These are phyloP conservation scores for Sporothrix phasma DNA, from an alignment of 2,329 filamentous ascomycete genomes.

Conservation along the genomic window DNA sequence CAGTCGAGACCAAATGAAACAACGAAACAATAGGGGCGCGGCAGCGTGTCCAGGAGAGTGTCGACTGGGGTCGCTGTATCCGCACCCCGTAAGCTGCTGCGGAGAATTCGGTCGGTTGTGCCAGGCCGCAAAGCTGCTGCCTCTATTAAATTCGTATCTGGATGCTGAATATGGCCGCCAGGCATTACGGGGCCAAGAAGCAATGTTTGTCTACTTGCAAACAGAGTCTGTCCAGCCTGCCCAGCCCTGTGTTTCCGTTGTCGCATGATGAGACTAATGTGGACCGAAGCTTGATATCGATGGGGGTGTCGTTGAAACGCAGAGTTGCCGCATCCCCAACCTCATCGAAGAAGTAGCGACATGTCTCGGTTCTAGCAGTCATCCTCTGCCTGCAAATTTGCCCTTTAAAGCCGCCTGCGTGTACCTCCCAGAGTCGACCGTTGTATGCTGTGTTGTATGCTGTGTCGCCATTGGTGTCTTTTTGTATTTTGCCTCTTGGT, in stretches of 20 bases:
- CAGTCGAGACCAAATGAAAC: background rate
- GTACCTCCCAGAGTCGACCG: background rate
- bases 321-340: conserved; percentile 1
- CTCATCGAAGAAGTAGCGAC: conserved; percentile 4
- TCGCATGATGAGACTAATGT: conserved; percentile 4
- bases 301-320: conserved; percentile 1
- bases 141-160: background rate
- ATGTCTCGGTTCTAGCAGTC: background rate
- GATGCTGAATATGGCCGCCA: background rate
- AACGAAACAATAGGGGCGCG: background rate
- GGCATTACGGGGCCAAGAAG: too few relatives aligned
- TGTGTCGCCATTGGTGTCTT: background rate
- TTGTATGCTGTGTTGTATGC: background rate
- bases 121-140: conserved; percentile 3
- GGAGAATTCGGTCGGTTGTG: background rate
- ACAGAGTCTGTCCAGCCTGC: background rate
- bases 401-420: background rate
- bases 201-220: too few relatives aligned
- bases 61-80: background rate
- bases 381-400: background rate
- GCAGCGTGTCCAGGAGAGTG: background rate
- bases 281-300: background rate
- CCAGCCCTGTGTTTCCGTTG: background rate
- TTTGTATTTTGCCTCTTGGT: background rate
- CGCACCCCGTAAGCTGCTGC: background rate